Conservation (phyloP, 192 early-diverging fungal species). For the Coemansia asiatica region DNA sequence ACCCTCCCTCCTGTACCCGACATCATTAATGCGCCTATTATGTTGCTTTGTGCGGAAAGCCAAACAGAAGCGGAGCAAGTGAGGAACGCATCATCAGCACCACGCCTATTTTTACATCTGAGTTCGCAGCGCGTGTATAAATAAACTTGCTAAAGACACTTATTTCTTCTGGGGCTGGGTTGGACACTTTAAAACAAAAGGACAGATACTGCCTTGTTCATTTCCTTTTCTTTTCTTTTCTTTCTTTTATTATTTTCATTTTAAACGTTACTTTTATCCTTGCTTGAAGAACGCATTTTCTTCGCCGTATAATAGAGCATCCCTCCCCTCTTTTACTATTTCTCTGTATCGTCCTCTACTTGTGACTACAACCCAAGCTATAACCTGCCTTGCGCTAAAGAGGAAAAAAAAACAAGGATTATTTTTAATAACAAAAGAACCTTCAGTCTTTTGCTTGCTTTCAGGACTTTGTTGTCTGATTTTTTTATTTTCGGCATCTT, state of each 20-base stretch:
- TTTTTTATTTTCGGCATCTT: conserved; percentile 4
- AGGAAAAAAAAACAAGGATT: conserved; percentile 2
- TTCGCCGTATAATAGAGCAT: background rate
- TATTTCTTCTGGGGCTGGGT: conserved; percentile 5
- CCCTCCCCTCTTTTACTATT: background rate
- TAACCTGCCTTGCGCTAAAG: background rate
- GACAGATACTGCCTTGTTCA: conserved; percentile 10
- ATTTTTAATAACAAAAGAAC: conserved; percentile 5
- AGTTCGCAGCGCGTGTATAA: background rate
- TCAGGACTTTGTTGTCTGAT: conserved; percentile 3
- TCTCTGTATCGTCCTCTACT: background rate
- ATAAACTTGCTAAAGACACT: background rate
- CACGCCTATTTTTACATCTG: background rate
- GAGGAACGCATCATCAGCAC: background rate
- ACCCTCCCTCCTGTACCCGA: background rate
- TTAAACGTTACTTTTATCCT: conserved; percentile 11
- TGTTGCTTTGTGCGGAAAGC: background rate
- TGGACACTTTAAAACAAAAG: background rate
- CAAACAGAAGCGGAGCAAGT: background rate
- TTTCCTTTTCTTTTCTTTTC: conserved; percentile 3
- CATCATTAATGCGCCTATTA: background rate
- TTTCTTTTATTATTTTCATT: background rate
- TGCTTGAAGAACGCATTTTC: conserved; percentile 11
- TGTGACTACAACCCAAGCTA: conserved; percentile 4
- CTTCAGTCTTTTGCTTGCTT: conserved; percentile 3